A percentile compares a stretch with the other conserved stretches of the same genome.
These are phyloP conservation scores for Cutaneotrichosporon cavernicola DNA, from an alignment of 1,284 basidiomycete genomes.

Conservation along the genomic window DNA sequence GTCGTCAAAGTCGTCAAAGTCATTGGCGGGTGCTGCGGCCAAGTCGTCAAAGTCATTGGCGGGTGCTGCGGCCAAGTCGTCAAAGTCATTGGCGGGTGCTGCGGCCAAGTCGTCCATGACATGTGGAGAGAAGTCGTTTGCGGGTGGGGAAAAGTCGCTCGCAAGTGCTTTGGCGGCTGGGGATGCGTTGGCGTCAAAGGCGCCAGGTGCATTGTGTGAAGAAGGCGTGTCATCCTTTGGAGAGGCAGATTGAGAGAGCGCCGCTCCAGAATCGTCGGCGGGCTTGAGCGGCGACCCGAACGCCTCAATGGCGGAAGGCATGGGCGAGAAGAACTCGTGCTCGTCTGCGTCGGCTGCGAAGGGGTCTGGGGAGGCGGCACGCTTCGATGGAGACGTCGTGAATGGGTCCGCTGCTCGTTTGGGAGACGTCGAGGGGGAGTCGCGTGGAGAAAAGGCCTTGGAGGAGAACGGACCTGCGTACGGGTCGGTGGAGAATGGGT, in stretches of 20 bases:
- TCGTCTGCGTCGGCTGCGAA: neutral
- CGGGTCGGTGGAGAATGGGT: neutral
- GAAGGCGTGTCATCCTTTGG: neutral
- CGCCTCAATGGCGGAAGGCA: neutral
- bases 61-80: too few relatives aligned
- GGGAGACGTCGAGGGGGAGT: neutral
- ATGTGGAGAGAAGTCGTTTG: neutral
- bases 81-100: too few relatives aligned
- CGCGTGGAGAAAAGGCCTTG: neutral
- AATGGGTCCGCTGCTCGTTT: neutral
- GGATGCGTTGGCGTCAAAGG: neutral
- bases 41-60: conserved; percentile 59
- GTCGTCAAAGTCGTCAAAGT: conserved; percentile 63
- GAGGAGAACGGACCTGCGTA: neutral
- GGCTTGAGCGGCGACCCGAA: conserved; percentile 1
- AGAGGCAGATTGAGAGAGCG: neutral
- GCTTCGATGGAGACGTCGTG: neutral
- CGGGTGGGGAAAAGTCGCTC: neutral
- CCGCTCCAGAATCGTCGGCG: neutral
- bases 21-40: conserved; percentile 49
- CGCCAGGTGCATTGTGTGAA: neutral
- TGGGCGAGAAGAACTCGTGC: neutral
- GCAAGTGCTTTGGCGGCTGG: too few relatives aligned
- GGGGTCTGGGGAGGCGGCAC: neutral
- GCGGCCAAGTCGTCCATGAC: too few relatives aligned